Evolutionary conservation across 2,329 filamentous ascomycete species (phyloP).

Genomic region (Anisogramma anomala): DNA sequence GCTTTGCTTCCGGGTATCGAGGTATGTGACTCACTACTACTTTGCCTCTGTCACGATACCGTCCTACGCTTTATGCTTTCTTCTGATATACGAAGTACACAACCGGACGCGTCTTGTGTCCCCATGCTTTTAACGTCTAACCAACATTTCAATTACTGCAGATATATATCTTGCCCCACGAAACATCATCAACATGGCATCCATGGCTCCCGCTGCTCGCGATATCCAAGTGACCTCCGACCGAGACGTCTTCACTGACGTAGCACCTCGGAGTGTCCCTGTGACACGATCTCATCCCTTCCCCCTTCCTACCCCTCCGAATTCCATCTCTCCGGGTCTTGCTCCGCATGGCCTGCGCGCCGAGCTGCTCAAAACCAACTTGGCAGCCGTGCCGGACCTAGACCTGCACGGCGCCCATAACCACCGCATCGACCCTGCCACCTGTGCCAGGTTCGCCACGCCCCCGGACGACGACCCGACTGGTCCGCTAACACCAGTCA

Average conservation of each 20-base stretch:
- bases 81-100: slow-evolving; percentile 1
- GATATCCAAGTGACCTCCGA: slow-evolving; percentile 51
- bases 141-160: slow-evolving; percentile 20
- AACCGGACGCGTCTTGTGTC: slow-evolving; percentile 4
- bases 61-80: background rate
- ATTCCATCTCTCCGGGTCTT: slow-evolving; percentile 84
- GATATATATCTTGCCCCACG: slow-evolving; percentile 22
- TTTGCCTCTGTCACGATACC: background rate
- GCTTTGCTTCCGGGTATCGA: slow-evolving; percentile 23
- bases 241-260: slow-evolving; percentile 63
- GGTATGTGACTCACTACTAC: slow-evolving; percentile 26
- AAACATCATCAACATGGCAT: slow-evolving; percentile 44
- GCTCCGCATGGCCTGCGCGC: slow-evolving; percentile 69
- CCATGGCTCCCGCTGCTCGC: slow-evolving; percentile 55
- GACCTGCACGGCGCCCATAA: slow-evolving; percentile 60
- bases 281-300: slow-evolving; percentile 53
- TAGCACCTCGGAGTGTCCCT: slow-evolving; percentile 55
- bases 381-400: slow-evolving; percentile 69
- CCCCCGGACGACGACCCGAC: slow-evolving; percentile 51
- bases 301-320: slow-evolving; percentile 82
- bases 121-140: slow-evolving; percentile 16
- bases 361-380: slow-evolving; percentile 47
- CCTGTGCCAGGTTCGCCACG: slow-evolving; percentile 27
- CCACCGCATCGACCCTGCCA: slow-evolving; percentile 18
- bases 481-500: slow-evolving; percentile 69